Conservation (phyloP, 352 stramenopile genomes). For the Halophytophthora batemanensis region DNA sequence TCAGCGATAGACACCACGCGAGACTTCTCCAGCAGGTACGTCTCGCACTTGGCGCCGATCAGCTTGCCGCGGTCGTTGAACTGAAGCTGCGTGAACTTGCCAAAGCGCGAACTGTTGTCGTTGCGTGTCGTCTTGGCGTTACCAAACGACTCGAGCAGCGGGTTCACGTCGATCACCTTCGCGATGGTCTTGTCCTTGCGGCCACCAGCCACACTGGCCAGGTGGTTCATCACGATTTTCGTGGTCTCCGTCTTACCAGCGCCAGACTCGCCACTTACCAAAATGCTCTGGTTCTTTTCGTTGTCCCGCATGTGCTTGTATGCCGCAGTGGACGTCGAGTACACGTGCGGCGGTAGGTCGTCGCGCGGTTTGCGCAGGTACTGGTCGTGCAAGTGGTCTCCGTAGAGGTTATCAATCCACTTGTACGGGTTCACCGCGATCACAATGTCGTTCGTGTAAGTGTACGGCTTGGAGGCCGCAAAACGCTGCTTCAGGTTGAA, state of each 20-base stretch:
- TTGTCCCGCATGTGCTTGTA: conserved; percentile 84
- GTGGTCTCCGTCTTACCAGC: conserved; percentile 97
- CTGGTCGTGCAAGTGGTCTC: conserved; percentile 80
- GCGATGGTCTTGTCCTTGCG: conserved; percentile 88
- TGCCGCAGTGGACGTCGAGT: conserved; percentile 80
- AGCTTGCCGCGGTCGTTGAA: conserved; percentile 78
- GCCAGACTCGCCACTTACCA: conserved; percentile 86
- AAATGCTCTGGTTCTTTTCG: conserved; percentile 83
- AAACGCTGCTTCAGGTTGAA: conserved; percentile 93
- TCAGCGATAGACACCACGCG: conserved; percentile 93
- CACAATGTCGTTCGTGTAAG: conserved; percentile 97
- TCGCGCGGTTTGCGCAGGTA: conserved; percentile 79
- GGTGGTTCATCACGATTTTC: conserved; percentile 93
- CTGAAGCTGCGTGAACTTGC: conserved; percentile 90
- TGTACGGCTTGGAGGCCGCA: conserved; percentile 93
- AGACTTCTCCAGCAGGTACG: conserved; percentile 96
- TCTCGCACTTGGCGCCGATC: conserved; percentile 88
- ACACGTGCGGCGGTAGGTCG: conserved; percentile 74
- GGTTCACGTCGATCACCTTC: conserved; percentile 91
- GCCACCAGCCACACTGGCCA: conserved; percentile 77
- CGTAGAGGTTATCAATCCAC: conserved; percentile 91
- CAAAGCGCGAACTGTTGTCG: conserved; percentile 90
- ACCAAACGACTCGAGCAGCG: conserved; percentile 92
- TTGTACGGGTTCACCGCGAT: conserved; percentile 98
- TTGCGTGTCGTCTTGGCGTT: conserved; percentile 94